Evolutionary conservation across 495 filamentous ascomycete genomes (phyloP).

Genomic region (Tuber microsphaerosporum): DNA sequence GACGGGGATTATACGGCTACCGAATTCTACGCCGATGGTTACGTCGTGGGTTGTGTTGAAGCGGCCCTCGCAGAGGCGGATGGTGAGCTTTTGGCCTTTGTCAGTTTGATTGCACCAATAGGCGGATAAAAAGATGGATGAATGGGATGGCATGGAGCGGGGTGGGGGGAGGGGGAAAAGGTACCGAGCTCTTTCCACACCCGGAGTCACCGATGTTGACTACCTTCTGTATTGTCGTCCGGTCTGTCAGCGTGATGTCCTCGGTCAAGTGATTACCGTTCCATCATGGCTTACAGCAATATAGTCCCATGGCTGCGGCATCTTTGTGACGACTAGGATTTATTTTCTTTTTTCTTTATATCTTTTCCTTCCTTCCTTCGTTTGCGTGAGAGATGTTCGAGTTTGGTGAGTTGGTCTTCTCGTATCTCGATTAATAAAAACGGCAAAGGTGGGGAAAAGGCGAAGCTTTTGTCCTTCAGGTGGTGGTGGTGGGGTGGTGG

Average conservation of each 20-base stretch:
- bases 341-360: background rate
- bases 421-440: background rate
- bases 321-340: slow-evolving; percentile 44
- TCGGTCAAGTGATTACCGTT: background rate
- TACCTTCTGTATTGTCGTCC: slow-evolving; percentile 54
- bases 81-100: slow-evolving; percentile 57
- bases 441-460: background rate
- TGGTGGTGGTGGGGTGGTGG: slow-evolving; percentile 4
- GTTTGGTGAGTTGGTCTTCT: background rate
- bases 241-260: slow-evolving; percentile 12
- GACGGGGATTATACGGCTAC: slow-evolving; percentile 82
- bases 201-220: slow-evolving; percentile 94
- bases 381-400: background rate
- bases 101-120: slow-evolving; percentile 18
- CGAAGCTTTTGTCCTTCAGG: background rate
- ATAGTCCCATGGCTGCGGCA: slow-evolving; percentile 87
- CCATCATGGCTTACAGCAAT: slow-evolving; percentile 53
- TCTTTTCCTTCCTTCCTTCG: background rate
- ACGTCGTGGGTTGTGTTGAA: slow-evolving; percentile 91
- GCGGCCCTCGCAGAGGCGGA: slow-evolving; percentile 93
- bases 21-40: slow-evolving; percentile 97
- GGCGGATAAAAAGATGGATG: background rate
- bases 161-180: background rate
- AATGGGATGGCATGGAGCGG: background rate
- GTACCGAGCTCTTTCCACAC: slow-evolving; percentile 69